Conservation (phyloP, 495 filamentous ascomycete genomes). For the Aspergillus panamensis region DNA sequence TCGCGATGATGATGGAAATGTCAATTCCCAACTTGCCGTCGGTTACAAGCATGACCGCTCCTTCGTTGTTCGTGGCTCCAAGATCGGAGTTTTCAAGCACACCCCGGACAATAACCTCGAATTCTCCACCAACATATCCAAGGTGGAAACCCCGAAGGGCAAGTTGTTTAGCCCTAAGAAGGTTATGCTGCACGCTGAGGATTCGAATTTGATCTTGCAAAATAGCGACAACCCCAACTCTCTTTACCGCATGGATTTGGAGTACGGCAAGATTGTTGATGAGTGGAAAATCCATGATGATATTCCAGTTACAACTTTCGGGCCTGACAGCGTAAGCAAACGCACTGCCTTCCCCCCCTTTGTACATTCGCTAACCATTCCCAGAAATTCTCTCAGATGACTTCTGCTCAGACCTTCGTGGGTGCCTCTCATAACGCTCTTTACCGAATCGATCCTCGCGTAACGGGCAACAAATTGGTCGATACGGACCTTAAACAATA, state of each 20-base stretch:
- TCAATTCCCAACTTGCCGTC: constrained; percentile 95
- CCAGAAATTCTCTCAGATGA: constrained; percentile 97
- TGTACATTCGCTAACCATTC: constrained; percentile 21
- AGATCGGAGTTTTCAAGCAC: constrained; percentile 99
- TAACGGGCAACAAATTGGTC: constrained; percentile 87
- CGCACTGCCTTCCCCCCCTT: background rate
- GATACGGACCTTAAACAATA: constrained; percentile 93
- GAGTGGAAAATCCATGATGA: constrained; percentile 99
- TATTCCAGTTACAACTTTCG: constrained; percentile 85
- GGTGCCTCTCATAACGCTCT: constrained; percentile 88
- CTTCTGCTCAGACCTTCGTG: constrained; percentile 87
- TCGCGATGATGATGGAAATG: constrained; percentile 70
- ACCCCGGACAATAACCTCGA: constrained; percentile 87
- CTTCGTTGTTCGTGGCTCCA: constrained; percentile 92
- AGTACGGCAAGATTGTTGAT: constrained; percentile 97
- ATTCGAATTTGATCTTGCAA: constrained; percentile 89
- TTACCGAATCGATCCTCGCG: constrained; percentile 89
- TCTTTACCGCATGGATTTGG: constrained; percentile 96
- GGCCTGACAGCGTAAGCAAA: constrained; percentile 69
- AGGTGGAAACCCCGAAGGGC: constrained; percentile 85
- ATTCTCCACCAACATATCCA: constrained; percentile 96
- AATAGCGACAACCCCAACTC: constrained; percentile 80
- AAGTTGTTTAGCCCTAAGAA: constrained; percentile 91
- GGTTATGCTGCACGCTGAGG: constrained; percentile 95
- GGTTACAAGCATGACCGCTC: constrained; percentile 97